Conservation (phyloP, 2,329 filamentous ascomycete species). For the Colletotrichum sp. region DNA sequence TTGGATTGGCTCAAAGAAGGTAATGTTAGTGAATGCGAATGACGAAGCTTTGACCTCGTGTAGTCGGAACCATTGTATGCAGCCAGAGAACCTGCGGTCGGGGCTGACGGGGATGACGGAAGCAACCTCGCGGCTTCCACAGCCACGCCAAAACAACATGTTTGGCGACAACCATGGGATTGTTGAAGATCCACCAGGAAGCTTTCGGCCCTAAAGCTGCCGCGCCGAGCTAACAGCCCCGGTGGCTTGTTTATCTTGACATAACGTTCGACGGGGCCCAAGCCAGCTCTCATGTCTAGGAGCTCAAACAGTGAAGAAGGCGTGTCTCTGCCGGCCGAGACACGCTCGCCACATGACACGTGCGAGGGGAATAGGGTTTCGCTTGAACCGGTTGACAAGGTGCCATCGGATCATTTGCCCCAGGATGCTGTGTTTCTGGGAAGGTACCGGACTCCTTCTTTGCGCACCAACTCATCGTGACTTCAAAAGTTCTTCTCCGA, state of each 20-base stretch:
- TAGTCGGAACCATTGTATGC: slow-evolving; percentile 9
- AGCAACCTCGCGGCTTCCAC: slow-evolving; percentile 8
- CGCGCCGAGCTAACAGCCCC: neutral
- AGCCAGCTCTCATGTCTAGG: neutral
- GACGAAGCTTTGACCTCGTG: neutral
- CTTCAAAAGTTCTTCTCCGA: neutral
- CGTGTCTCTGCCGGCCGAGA: slow-evolving; percentile 17
- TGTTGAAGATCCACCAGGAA: slow-evolving; percentile 14
- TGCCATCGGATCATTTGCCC: slow-evolving; percentile 13
- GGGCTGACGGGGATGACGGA: slow-evolving; percentile 9
- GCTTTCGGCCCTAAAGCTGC: slow-evolving; percentile 15
- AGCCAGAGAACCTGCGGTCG: slow-evolving; percentile 13
- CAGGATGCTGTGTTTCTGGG: neutral
- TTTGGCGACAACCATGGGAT: slow-evolving; percentile 6
- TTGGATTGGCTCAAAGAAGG: slow-evolving; percentile 17
- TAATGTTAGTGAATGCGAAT: neutral
- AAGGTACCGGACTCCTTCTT: neutral
- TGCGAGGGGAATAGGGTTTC: slow-evolving; percentile 13
- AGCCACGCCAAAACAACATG: neutral
- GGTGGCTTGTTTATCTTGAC: slow-evolving; percentile 4
- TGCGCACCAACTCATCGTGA: neutral
- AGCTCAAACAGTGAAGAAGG: neutral
- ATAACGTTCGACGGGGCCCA: slow-evolving; percentile 1
- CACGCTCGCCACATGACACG: slow-evolving; percentile 16
- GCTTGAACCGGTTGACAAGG: slow-evolving; percentile 2